These are phyloP conservation scores for Kappamyces sp. DNA, from an alignment of 192 early-diverging fungal species.

Conservation along the genomic window DNA sequence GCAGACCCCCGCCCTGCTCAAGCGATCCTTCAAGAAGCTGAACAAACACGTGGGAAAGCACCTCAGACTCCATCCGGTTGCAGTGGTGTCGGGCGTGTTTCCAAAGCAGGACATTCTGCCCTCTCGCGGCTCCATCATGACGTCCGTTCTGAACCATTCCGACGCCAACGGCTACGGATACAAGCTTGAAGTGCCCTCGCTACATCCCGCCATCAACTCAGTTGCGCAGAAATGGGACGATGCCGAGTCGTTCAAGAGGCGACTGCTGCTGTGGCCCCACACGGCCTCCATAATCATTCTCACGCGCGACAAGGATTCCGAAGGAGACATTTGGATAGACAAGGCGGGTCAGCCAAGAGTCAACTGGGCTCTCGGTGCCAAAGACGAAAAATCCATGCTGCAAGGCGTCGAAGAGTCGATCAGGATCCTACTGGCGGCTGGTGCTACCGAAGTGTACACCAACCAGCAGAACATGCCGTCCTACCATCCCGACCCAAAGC, in stretches of 20 bases:
- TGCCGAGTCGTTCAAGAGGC: slow-evolving; percentile 44
- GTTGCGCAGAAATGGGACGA: slow-evolving; percentile 42
- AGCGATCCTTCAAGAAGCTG: slow-evolving; percentile 60
- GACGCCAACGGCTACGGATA: slow-evolving; percentile 62
- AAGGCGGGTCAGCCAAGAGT: slow-evolving; percentile 33
- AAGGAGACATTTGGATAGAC: slow-evolving; percentile 40
- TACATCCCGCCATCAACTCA: slow-evolving; percentile 48
- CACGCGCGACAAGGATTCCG: slow-evolving; percentile 54
- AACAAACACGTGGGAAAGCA: slow-evolving; percentile 59
- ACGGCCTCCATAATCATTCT: slow-evolving; percentile 49
- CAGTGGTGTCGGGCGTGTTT: slow-evolving; percentile 60
- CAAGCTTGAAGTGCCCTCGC: slow-evolving; percentile 55
- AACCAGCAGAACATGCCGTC: slow-evolving; percentile 39
- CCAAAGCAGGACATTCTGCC: slow-evolving; percentile 39
- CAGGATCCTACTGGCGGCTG: slow-evolving; percentile 56
- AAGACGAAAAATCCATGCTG: slow-evolving; percentile 43
- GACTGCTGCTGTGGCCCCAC: slow-evolving; percentile 41
- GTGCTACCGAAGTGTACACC: slow-evolving; percentile 54
- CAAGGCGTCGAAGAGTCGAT: slow-evolving; percentile 40
- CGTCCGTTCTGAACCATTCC: slow-evolving; percentile 52
- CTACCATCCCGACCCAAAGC: slow-evolving; percentile 3
- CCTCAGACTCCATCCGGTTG: slow-evolving; percentile 59
- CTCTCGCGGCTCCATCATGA: slow-evolving; percentile 56
- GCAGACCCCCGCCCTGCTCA: slow-evolving; percentile 55
- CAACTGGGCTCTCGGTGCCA: slow-evolving; percentile 45